These are phyloP conservation scores for Spinellus fusiger DNA, from an alignment of 192 early-diverging fungal species.

Conservation along the genomic window DNA sequence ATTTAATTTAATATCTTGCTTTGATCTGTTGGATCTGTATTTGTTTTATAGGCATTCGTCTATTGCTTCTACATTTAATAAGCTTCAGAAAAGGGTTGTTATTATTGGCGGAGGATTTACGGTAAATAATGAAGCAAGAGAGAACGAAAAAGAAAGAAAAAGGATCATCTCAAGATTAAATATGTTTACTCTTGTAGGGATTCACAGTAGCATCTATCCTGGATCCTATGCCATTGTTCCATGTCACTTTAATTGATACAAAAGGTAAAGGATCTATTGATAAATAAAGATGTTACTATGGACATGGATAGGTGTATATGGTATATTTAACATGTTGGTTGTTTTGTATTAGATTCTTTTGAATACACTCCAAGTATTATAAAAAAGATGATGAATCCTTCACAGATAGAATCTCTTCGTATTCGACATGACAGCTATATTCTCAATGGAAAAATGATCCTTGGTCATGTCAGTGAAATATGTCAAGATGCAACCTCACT, in stretches of 20 bases:
- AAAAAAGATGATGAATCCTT: slow-evolving; percentile 23
- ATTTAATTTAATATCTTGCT: too few relatives aligned
- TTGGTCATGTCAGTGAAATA: slow-evolving; percentile 25
- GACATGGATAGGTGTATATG: too few relatives aligned
- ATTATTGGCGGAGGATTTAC: slow-evolving; percentile 35
- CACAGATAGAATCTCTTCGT: slow-evolving; percentile 14
- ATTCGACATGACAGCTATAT: slow-evolving; percentile 29
- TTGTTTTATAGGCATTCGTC: not conserved
- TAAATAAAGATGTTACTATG: too few relatives aligned
- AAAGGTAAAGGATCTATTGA: slow-evolving; percentile 21
- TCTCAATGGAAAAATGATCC: slow-evolving; percentile 29
- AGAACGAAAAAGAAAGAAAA: not conserved
- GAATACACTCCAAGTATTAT: slow-evolving; percentile 33
- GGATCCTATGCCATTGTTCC: slow-evolving; percentile 31
- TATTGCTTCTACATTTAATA: not conserved
- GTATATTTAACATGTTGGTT: not conserved
- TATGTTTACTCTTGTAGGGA: slow-evolving; percentile 18
- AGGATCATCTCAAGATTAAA: not conserved
- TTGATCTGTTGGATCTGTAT: too few relatives aligned
- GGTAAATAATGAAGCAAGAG: slow-evolving; percentile 3
- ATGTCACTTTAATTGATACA: slow-evolving; percentile 30
- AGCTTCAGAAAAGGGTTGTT: slow-evolving; percentile 11
- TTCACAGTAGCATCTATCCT: slow-evolving; percentile 33
- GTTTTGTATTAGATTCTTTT: slow-evolving; percentile 28
- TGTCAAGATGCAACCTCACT: slow-evolving; percentile 12